phyloP scores from a whole-genome alignment of 2,329 filamentous ascomycete genomes.

The Aureobasidium musti region DNA sequence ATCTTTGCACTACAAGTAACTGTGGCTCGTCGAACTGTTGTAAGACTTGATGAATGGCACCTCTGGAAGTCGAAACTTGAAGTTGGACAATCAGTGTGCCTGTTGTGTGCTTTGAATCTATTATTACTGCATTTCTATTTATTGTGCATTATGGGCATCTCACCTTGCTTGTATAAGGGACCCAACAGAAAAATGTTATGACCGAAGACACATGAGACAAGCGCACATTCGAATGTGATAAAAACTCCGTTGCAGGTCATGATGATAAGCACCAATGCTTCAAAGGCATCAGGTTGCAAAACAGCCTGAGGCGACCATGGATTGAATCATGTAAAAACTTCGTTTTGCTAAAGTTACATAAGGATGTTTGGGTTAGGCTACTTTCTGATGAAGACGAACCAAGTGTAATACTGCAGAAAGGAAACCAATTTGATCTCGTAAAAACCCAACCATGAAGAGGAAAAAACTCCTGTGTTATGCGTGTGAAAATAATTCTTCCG shows the following conservation, averaged over 20 bases:
- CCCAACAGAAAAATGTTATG: too few relatives aligned
- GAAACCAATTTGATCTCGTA: conserved; percentile 17
- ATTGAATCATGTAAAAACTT: background rate
- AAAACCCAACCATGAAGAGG: conserved; percentile 3
- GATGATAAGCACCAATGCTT: too few relatives aligned
- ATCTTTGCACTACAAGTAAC: too few relatives aligned
- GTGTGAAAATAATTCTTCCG: background rate
- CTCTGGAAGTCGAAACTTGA: too few relatives aligned
- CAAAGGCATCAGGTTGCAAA: background rate
- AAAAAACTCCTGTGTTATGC: conserved; percentile 19
- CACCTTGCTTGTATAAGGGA: too few relatives aligned
- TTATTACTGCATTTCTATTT: too few relatives aligned
- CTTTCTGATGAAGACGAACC: conserved; percentile 11
- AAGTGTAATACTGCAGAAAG: conserved; percentile 8
- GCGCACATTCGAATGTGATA: too few relatives aligned
- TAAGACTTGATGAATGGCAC: background rate
- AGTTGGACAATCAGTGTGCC: background rate
- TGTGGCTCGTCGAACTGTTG: background rate
- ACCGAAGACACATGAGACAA: too few relatives aligned
- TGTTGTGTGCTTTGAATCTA: background rate
- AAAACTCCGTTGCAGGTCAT: too few relatives aligned
- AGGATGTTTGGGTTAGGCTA: background rate
- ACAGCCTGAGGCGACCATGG: background rate
- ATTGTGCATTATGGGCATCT: too few relatives aligned
- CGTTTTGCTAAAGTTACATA: conserved; percentile 20